Evolutionary conservation across 768 basidiomycete genomes (phyloP).

Genomic region (Boletus vinaceobasis): DNA sequence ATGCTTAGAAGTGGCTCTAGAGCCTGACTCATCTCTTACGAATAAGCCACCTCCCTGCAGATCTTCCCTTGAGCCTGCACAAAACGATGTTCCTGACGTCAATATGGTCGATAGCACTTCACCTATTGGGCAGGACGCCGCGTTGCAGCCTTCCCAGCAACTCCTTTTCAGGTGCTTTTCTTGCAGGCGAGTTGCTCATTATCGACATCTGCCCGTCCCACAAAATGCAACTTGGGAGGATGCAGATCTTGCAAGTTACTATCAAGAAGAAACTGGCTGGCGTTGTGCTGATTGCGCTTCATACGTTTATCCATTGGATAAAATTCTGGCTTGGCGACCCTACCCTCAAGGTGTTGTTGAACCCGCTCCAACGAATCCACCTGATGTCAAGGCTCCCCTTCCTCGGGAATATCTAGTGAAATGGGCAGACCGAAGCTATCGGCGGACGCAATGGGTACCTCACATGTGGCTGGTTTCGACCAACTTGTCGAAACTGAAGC

Average conservation of each 20-base stretch:
- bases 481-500: slow-evolving; percentile 62
- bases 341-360: slow-evolving; percentile 66
- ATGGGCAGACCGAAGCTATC: slow-evolving; percentile 77
- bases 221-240: slow-evolving; percentile 33
- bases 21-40: slow-evolving; percentile 38
- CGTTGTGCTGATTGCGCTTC: slow-evolving; percentile 76
- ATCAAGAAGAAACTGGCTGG: slow-evolving; percentile 57
- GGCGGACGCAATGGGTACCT: slow-evolving; percentile 83
- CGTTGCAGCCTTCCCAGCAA: slow-evolving; percentile 31
- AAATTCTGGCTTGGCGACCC: slow-evolving; percentile 90
- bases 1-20: slow-evolving; percentile 57
- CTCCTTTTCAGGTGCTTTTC: slow-evolving; percentile 79
- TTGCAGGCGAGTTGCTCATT: slow-evolving; percentile 83
- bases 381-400: slow-evolving; percentile 55
- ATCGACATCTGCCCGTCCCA: slow-evolving; percentile 62
- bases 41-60: slow-evolving; percentile 12
- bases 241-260: slow-evolving; percentile 53
- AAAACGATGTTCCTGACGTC: slow-evolving; percentile 24
- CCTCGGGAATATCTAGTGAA: slow-evolving; percentile 95
- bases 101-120: slow-evolving; percentile 34
- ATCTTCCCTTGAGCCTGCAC: slow-evolving; percentile 7
- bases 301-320: slow-evolving; percentile 67
- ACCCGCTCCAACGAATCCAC: slow-evolving; percentile 38
- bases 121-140: slow-evolving; percentile 10
- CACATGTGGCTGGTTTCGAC: slow-evolving; percentile 85